Evolutionary conservation across 176 grass and related monocot species (phyloP), one percentile per base, ranked within the genome.

Genomic region (Typha latifolia): DNA sequence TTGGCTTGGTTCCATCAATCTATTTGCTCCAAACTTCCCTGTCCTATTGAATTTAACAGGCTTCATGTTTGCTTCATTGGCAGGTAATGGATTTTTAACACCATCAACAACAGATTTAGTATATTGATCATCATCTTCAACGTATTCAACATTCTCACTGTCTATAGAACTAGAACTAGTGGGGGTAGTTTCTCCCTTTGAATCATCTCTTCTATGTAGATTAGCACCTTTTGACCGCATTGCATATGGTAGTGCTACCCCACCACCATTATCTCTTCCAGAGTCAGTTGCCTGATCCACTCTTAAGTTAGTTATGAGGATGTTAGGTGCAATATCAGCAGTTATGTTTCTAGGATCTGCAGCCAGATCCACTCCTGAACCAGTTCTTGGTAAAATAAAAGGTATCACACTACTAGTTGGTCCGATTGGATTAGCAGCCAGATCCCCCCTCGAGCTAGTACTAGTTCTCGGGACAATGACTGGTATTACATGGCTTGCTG

Each of bases 221-320:
- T 48, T 69, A 84, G 66, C 59, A 65, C 69, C 23, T 20, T 86
- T 78, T 83, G 80, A 72, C 56, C 72, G 83, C 64, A 47, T 55
- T 71, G 62, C 48, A 50, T 22, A 34, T 51, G 61, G 47, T 56
- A 22, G 61, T 4, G 26, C 29, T n/a, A 20, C 56, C 32, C 59
- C 63, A 79, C 66, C n/a, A 48, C 47, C 26, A 77, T 24, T 16
- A 15, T 4, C 68, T 27, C 32, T 74, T 74, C 49, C 66, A 50
- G 26, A 66, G 37, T 65, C 70, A 65, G 27, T 24, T 70, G 62
- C 66, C 47, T 56, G 18, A 70, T 79, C 64, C 53, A 22, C 37
- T 62, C 50, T 16, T 62, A 37, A 74, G 63, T 14, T 61, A 31
- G 14, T 70, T 43, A 63, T 21, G n/a, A 43, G 13, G 18, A 16